Evolutionary conservation across 768 basidiomycete genomes (phyloP), one percentile per base, ranked within the genome.

Genomic region (Chalciporus piperatus): DNA sequence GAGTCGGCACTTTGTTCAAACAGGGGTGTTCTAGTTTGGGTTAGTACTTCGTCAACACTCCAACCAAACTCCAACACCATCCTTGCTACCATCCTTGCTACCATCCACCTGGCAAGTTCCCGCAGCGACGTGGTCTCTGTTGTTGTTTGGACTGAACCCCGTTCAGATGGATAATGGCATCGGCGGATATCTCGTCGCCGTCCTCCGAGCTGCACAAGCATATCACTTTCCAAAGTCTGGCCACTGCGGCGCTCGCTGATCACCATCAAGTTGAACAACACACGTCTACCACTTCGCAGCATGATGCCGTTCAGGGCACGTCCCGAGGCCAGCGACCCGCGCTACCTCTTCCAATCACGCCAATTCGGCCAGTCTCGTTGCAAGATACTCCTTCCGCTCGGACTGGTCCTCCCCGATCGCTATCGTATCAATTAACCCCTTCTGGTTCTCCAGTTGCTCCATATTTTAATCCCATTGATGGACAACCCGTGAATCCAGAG

Each of bases 391-490:
- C 88, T 22, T 80, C 85, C 6, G 72, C 73, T 44, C 75, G 87
- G 46, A 89, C 87, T 4, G 88, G 87, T 12, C 85, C 87, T 28
- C 88, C 87, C 4, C 77, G 87, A 37, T 86, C 87, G 0, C 71
- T 89, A 23, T 86, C 85, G 3, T 85, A 81, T 62, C 77, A 78
- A 25, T 84, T 84, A 59, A 76, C 81, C 8, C 68, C 77, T 28
- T 72, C 81, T 2, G 68, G 64, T 17, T 77, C 82, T 1, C 67
- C 69, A 8, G 35, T 58, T 11, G 47, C 55, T 69, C 75, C 23
- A 61, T 61, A 39, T 50, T 59, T 40, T 55, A 42, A 69, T 3
- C 62, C 59, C 10, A 52, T 61, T 23, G 63, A 64, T 33, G 61
- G 59, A 46, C 66, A 59, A 22, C 64, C 56, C 41, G 59, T 71